These are phyloP conservation scores for Alternaria brassicae DNA, from an alignment of 2,329 filamentous ascomycete species.

Conservation along the genomic window DNA sequence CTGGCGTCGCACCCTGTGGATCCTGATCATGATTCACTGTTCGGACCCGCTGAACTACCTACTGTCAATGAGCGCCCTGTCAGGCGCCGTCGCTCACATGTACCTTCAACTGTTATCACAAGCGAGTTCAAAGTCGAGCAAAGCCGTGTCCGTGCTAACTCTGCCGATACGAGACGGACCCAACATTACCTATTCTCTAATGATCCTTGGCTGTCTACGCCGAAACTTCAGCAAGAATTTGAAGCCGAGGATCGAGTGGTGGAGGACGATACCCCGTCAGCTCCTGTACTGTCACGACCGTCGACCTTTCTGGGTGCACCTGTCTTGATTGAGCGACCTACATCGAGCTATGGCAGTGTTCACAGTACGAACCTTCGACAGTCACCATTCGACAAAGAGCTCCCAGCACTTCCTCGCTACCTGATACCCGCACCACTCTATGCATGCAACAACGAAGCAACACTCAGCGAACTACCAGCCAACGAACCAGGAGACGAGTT, in stretches of 20 bases:
- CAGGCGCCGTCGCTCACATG: slow-evolving; percentile 34
- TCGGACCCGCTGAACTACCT: slow-evolving; percentile 22
- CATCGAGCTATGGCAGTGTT: slow-evolving; percentile 37
- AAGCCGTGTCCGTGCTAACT: slow-evolving; percentile 39
- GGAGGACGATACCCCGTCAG: slow-evolving; percentile 23
- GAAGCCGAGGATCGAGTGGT: slow-evolving; percentile 19
- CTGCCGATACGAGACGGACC: slow-evolving; percentile 36
- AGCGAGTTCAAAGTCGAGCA: slow-evolving; percentile 25
- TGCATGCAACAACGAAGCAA: slow-evolving; percentile 27
- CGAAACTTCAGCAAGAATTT: slow-evolving; percentile 26
- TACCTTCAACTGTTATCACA: slow-evolving; percentile 22
- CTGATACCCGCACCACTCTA: slow-evolving; percentile 41
- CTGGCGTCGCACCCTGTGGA: slow-evolving; percentile 45
- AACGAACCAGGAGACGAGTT: slow-evolving; percentile 20
- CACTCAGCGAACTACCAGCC: slow-evolving; percentile 16
- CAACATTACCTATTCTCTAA: slow-evolving; percentile 37
- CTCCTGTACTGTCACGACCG: slow-evolving; percentile 34
- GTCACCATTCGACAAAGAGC: slow-evolving; percentile 36
- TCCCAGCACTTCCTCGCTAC: slow-evolving; percentile 42
- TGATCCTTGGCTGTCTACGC: slow-evolving; percentile 39
- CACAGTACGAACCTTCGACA: slow-evolving; percentile 23
- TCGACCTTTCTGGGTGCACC: slow-evolving; percentile 22
- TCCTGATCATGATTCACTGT: slow-evolving; percentile 20
- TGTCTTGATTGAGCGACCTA: slow-evolving; percentile 31
- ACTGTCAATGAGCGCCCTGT: slow-evolving; percentile 11